Base-by-base conservation (phyloP, 2,329 filamentous ascomycete species). In the Fusarium brevicatenulatum region DNA sequence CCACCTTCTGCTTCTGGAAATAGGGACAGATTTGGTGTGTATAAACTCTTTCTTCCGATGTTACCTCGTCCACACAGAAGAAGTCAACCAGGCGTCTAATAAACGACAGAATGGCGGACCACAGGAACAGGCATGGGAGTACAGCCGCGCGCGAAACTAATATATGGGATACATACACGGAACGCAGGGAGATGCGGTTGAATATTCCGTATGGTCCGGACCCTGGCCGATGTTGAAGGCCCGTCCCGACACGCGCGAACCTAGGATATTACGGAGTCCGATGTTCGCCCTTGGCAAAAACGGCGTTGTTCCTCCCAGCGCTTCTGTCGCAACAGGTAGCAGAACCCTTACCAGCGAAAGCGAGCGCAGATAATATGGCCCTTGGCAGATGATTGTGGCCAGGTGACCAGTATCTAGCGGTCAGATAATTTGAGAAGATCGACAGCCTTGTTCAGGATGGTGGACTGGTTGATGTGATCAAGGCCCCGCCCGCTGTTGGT, bases 1-100 rank as follows among this genome's bases (percentile, higher is more conserved):
- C 49, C 71, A 73, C 71, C 71, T 73, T 73, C 71, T 73, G 67
- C 71, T 73, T 73, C 70, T 64, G 71, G 70, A 73, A 73, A 60
- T 50, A 47, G 58, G 52, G 44, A 68, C 53, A 61, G 50, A 63
- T 56, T 46, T 40, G 59, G 52, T 43, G 40, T 53, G 61, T 58
- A 32, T 55, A 37, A 43, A 34, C 56, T 54, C 54, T 64, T 57
- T 53, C 42, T 54, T 53, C 46, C 49, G 32, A 40, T 59, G 43
- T 52, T 40, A 39, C 43, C 40, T 56, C 54, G 46, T 58, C 50
- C 43, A 50, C 37, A 37, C 34, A 60, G 42, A 60, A 68, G n/a
- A 47, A 44, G 50, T 42, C n/a, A 30, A 43, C 36, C 50, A 39
- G 59, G 62, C 52, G 54, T 56, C 47, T 67, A 74, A 65, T 42